Evolutionary conservation across 2,329 filamentous ascomycete species (phyloP).

Genomic region (Stagonosporopsis cucurbitacearum): DNA sequence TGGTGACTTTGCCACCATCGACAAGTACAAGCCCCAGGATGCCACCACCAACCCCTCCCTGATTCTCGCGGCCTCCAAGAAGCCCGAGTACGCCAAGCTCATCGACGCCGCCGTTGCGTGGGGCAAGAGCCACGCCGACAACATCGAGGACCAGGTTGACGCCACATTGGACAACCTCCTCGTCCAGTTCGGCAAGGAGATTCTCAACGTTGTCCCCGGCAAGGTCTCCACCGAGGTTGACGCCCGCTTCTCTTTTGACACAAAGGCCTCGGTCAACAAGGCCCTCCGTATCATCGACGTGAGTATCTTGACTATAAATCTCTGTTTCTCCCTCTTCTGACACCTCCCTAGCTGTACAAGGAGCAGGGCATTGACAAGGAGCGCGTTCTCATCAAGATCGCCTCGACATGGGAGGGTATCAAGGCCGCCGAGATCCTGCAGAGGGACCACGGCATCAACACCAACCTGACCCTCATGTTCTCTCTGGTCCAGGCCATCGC

Average conservation of each 20-base stretch:
- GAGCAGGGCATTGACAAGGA: conserved; percentile 89
- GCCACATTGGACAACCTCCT: conserved; percentile 89
- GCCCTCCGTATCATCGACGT: conserved; percentile 96
- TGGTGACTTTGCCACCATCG: conserved; percentile 85
- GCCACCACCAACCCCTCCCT: conserved; percentile 99
- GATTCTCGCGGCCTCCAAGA: conserved; percentile 98
- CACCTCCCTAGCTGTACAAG: conserved; percentile 79
- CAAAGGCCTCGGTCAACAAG: conserved; percentile 89
- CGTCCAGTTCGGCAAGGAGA: conserved; percentile 98
- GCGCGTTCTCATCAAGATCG: conserved; percentile 97
- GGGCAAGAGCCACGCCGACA: conserved; percentile 76
- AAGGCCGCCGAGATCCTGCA: conserved; percentile 97
- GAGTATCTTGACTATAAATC: no score
- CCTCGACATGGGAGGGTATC: conserved; percentile 99
- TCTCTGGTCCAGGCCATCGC: conserved; percentile 92
- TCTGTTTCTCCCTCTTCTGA: conserved; percentile 33
- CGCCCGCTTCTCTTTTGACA: conserved; percentile 94
- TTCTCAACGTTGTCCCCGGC: conserved; percentile 94
- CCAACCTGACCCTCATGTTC: conserved; percentile 99
- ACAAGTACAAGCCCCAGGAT: conserved; percentile 99
- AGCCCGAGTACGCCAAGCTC: conserved; percentile 91
- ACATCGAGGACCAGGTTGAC: conserved; percentile 83
- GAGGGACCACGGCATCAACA: conserved; percentile 94
- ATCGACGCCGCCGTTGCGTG: conserved; percentile 85
- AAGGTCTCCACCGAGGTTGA: conserved; percentile 99